Conservation (phyloP, 768 basidiomycete species). For the Collybiopsis confluens region DNA sequence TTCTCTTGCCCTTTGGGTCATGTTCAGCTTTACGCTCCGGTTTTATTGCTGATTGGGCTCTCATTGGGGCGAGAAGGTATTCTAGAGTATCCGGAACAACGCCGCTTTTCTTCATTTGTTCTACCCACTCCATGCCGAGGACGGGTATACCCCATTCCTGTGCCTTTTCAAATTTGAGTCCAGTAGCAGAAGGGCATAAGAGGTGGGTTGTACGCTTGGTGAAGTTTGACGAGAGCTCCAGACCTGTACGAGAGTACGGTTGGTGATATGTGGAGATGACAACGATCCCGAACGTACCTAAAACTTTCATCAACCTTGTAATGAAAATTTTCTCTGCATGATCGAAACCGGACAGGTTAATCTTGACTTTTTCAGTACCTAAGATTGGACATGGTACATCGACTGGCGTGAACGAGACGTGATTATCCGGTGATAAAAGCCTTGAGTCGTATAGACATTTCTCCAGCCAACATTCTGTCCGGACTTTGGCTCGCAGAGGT, state of each 20-base stretch:
- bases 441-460: conserved; percentile 73
- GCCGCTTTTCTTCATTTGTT: conserved; percentile 51
- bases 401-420: conserved; percentile 70
- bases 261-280: background rate
- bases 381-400: conserved; percentile 50
- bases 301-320: conserved; percentile 58
- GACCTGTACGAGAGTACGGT: conserved; percentile 34
- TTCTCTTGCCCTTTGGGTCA: conserved; percentile 22
- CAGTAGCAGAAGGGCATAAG: conserved; percentile 65
- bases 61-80: conserved; percentile 27
- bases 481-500: conserved; percentile 57
- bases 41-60: conserved; percentile 4
- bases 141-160: conserved; percentile 74
- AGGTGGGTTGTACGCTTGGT: conserved; percentile 74
- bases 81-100: conserved; percentile 28
- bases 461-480: conserved; percentile 95
- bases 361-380: conserved; percentile 36
- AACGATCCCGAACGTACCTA: conserved; percentile 41
- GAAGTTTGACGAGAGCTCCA: conserved; percentile 52
- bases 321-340: conserved; percentile 65
- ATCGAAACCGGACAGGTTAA: conserved; percentile 77
- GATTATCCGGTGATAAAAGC: conserved; percentile 63
- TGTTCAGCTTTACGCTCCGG: conserved; percentile 15
- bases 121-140: conserved; percentile 70
- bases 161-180: conserved; percentile 78